Percentiles rank a stretch among this genome's conserved stretches.
These are phyloP conservation scores for Dioszegia crocea DNA, from an alignment of 768 basidiomycete genomes.

Conservation along the genomic window DNA sequence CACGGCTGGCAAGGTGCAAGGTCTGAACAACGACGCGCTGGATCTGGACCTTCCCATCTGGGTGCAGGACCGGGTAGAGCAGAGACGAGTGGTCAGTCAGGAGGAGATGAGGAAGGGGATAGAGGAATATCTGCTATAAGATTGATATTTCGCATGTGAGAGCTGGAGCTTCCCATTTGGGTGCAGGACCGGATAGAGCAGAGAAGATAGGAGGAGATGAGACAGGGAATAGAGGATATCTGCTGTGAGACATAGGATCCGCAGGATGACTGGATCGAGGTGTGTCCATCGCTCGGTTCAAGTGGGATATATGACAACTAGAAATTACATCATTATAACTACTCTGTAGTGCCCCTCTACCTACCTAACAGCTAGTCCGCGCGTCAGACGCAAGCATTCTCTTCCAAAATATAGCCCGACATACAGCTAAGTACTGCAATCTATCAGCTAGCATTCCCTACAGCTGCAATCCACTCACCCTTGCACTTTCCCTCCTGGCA, in stretches of 20 bases:
- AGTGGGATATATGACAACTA: too few species aligned
- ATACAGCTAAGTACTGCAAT: not conserved
- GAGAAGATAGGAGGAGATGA: too few species aligned
- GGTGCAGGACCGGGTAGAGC: slow-evolving; percentile 20
- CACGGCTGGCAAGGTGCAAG: not conserved
- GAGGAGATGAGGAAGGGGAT: slow-evolving; percentile 36
- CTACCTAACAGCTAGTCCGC: too few species aligned
- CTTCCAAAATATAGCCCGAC: not conserved
- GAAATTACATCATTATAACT: too few species aligned
- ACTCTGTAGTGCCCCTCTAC: too few species aligned
- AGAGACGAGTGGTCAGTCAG: slow-evolving; percentile 12
- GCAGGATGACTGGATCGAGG: too few species aligned
- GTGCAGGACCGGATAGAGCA: too few species aligned
- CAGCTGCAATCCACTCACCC: not conserved
- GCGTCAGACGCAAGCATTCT: not conserved
- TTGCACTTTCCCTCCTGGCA: not conserved
- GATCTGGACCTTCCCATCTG: slow-evolving; percentile 28
- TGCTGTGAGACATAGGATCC: too few species aligned
- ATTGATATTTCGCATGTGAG: too few species aligned
- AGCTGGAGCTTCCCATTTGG: too few species aligned
- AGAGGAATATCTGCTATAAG: slow-evolving; percentile 31
- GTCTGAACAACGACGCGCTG: not conserved
- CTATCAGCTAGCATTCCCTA: not conserved
- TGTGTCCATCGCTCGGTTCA: too few species aligned
- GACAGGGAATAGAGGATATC: too few species aligned